Base-by-base conservation (phyloP, 805 yeast species). In the Suhomyces tanzawaensis region DNA sequence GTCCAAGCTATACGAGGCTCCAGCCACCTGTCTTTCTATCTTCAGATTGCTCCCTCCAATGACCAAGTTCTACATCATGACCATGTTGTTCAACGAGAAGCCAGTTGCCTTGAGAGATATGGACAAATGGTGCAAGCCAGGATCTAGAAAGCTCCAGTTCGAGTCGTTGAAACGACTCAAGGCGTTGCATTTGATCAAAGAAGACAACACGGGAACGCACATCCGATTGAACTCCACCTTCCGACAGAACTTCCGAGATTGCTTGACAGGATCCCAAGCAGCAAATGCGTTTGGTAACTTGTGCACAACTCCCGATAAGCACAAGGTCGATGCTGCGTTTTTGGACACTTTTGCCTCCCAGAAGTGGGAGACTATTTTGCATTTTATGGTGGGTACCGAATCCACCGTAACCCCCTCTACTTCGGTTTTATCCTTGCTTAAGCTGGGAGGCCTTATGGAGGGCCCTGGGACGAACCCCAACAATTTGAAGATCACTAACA, bases 341-440 rank as follows among this genome's bases (percentile, higher is more conserved):
- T 67, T 91, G 33, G 95, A 87, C 48, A 69, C 70, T 27, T 90
- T 88, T 62, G 95, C 96, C 11, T 75, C 88, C 5, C 76, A 74
- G 32, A 88, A 85, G 55, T 93, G 99, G 99, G 99, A 93, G 57
- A 79, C 87, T 6, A 91, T 93, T 49, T 69, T 93, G 51, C 98
- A 93, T 69, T 93, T 83, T 66, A 91, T 93, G 98, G 99, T 93
- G 30, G 96, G 98, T 2, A 87, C 97, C 0, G 85, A 86, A 36
- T 64, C 82, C 32, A 70, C 76, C 8, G 73, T 70, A 13, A 65
- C 77, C 2, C 96, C 96, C 3, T 82, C 90, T 33, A 73, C 75
- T n/a, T 90, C 91, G 13, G 97, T 91, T 1, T 67, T 93, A 34
- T 75, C 80, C 13, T 67, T 93, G 19, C 67, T 93, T 34, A 74